Percentiles rank a stretch among this genome's conserved stretches.
Evolutionary conservation across 2,329 filamentous ascomycete genomes (phyloP).

Genomic region (Macrophomina phaseolina): DNA sequence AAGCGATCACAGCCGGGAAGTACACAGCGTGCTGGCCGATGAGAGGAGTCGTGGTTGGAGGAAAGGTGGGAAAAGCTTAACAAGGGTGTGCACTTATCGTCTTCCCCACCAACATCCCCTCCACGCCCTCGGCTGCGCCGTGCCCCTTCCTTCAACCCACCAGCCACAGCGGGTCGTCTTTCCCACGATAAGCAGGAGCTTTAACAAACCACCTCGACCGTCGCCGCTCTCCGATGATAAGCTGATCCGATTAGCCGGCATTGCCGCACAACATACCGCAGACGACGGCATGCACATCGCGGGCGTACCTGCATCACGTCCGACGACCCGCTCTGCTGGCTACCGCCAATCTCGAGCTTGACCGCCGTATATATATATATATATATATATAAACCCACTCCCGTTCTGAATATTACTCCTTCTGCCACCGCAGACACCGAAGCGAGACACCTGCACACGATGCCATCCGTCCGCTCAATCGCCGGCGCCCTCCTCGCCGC

Average conservation of each 20-base stretch:
- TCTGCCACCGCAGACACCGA: neutral
- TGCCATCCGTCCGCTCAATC: neutral
- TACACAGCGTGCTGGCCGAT: neutral
- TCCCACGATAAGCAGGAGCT: slow-evolving; percentile 14
- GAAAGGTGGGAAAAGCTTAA: neutral
- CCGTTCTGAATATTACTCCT: neutral
- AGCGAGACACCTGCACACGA: neutral
- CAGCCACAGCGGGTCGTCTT: slow-evolving; percentile 7
- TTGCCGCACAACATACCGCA: neutral
- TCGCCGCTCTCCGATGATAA: slow-evolving; percentile 24
- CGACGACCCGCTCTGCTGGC: neutral
- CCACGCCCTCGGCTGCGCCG: slow-evolving; percentile 4
- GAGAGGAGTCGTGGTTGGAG: neutral
- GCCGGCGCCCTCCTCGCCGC: neutral
- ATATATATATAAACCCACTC: neutral
- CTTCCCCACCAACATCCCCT: slow-evolving; percentile 5
- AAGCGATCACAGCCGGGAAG: neutral
- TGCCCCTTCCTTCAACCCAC: neutral
- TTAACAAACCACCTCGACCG: neutral
- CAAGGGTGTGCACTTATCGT: neutral
- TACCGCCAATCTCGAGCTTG: neutral
- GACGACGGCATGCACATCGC: slow-evolving; percentile 3
- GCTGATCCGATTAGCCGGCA: slow-evolving; percentile 3
- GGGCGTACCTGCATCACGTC: slow-evolving; percentile 6
- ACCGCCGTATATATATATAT: neutral